Evolutionary conservation across 1,139 yeast species (phyloP).

Genomic region (Candida sojae): DNA sequence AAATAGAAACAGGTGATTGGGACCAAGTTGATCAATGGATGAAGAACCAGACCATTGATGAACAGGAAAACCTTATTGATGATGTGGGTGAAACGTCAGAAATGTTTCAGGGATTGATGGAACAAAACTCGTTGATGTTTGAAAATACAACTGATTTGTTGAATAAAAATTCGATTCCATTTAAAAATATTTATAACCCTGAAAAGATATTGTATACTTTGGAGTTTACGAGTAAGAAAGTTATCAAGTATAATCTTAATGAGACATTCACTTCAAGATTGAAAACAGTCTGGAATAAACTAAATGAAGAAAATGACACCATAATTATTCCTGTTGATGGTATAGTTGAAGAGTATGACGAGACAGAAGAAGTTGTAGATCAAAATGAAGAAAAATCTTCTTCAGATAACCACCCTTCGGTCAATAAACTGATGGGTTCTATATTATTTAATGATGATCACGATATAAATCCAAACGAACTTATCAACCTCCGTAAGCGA

Average conservation of each 20-base stretch:
- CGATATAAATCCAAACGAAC: constrained; percentile 48
- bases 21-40: constrained; percentile 30
- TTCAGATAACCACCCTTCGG: neutral
- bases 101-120: constrained; percentile 6
- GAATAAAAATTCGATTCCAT: constrained; percentile 16
- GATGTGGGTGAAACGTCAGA: neutral
- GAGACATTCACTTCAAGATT: constrained; percentile 19
- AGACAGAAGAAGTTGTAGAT: neutral
- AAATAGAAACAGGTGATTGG: constrained; percentile 32
- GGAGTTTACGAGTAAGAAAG: constrained; percentile 19
- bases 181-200: constrained; percentile 13
- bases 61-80: neutral
- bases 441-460: constrained; percentile 12
- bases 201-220: constrained; percentile 15
- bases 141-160: constrained; percentile 13
- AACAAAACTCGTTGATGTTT: neutral
- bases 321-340: constrained; percentile 12
- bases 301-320: constrained; percentile 18
- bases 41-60: neutral
- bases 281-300: constrained; percentile 18
- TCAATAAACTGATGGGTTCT: neutral
- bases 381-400: neutral
- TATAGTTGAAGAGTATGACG: constrained; percentile 16
- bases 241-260: constrained; percentile 21
- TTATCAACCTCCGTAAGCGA: constrained; percentile 51